Evolutionary conservation across 2,329 filamentous ascomycete species (phyloP).

Genomic region (Claviceps fusiformis): DNA sequence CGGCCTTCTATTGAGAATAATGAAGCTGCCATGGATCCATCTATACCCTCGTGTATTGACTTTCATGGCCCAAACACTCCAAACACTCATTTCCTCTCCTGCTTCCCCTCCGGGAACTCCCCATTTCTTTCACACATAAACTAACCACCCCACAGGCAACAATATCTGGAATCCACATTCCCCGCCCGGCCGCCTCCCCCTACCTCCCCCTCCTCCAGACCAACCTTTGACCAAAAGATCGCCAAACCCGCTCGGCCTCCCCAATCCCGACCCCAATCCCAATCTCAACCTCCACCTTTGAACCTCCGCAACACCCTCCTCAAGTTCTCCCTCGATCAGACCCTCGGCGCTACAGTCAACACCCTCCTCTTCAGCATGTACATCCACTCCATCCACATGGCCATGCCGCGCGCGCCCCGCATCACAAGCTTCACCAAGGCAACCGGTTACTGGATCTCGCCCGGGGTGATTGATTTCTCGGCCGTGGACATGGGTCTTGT

Average conservation of each 20-base stretch:
- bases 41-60: too few species aligned
- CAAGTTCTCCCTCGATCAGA: conserved; percentile 59
- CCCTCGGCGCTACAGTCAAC: conserved; percentile 50
- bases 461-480: conserved; percentile 28
- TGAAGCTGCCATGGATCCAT: too few species aligned
- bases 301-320: conserved; percentile 49
- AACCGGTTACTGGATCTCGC: conserved; percentile 21
- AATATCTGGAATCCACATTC: conserved; percentile 59
- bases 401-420: conserved; percentile 29
- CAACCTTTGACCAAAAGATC: not conserved
- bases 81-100: too few species aligned
- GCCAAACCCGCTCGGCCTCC: too few species aligned
- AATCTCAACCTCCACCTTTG: conserved; percentile 19
- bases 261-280: not conserved
- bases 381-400: conserved; percentile 41
- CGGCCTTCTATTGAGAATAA: too few species aligned
- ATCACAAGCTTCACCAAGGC: conserved; percentile 23
- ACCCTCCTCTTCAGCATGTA: conserved; percentile 49
- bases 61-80: too few species aligned
- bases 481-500: conserved; percentile 32
- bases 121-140: not conserved
- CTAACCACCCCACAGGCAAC: conserved; percentile 42
- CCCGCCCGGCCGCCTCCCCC: conserved; percentile 39
- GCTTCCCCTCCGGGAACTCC: too few species aligned
- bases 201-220: not conserved